Conservation (phyloP, 306 rosid genomes). For the Canavalia ensiformis region DNA sequence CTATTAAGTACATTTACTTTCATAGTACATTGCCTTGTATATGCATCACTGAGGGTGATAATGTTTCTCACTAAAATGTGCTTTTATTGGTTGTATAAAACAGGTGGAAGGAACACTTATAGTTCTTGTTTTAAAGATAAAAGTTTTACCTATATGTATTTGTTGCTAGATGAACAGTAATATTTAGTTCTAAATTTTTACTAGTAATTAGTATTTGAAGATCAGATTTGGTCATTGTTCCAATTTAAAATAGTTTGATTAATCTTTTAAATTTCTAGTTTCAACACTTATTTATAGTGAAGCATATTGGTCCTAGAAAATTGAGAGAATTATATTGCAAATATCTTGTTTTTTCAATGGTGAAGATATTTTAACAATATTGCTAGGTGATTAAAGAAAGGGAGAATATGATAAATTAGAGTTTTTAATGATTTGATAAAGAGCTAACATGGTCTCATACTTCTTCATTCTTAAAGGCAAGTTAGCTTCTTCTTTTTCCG, state of each 20-base stretch:
- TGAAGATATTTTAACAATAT: too few species aligned
- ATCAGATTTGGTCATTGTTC: slow-evolving; percentile 13
- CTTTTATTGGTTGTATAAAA: slow-evolving; percentile 72
- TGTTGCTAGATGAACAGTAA: slow-evolving; percentile 30
- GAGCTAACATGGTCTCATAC: too few species aligned
- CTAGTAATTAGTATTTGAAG: slow-evolving; percentile 18
- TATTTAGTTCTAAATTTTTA: slow-evolving; percentile 12
- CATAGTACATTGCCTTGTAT: slow-evolving; percentile 9
- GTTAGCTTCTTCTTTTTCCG: too few species aligned
- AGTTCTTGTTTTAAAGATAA: slow-evolving; percentile 84
- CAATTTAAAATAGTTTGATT: neutral
- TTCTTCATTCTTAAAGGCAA: too few species aligned
- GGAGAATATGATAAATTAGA: too few species aligned
- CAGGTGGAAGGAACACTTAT: slow-evolving; percentile 89
- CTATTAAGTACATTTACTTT: slow-evolving; percentile 2
- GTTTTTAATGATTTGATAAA: too few species aligned
- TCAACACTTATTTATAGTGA: slow-evolving; percentile 71
- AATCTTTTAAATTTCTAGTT: slow-evolving; percentile 14
- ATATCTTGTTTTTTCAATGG: too few species aligned
- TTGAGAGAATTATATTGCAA: slow-evolving; percentile 52
- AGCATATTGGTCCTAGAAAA: slow-evolving; percentile 90
- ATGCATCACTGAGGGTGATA: neutral
- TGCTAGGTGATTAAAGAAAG: too few species aligned
- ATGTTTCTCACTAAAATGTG: slow-evolving; percentile 37
- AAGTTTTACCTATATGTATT: slow-evolving; percentile 73